Evolutionary conservation across 2,329 filamentous ascomycete species (phyloP).

Genomic region (Exophiala oligosperma): DNA sequence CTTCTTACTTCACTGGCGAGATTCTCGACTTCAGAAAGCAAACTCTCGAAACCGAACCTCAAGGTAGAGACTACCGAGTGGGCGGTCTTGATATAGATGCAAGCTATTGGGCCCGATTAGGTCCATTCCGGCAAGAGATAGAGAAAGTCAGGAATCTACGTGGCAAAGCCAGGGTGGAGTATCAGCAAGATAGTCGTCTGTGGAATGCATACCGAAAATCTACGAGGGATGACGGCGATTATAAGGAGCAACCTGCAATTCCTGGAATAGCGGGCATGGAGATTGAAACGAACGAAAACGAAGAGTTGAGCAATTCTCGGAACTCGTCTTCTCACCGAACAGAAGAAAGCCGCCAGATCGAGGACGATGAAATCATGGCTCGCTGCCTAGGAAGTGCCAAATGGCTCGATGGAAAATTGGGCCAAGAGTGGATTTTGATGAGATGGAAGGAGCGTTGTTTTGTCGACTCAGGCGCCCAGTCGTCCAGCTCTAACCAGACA

Average conservation of each 20-base stretch:
- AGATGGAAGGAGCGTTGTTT: conserved; percentile 55
- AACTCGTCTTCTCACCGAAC: background rate
- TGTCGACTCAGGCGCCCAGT: conserved; percentile 30
- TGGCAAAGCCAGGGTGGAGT: conserved; percentile 18
- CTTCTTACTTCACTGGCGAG: conserved; percentile 68
- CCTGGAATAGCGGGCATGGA: background rate
- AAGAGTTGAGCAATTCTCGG: too few species aligned
- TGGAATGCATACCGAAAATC: conserved; percentile 24
- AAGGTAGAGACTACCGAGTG: conserved; percentile 34
- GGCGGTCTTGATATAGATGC: conserved; percentile 48
- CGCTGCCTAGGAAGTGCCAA: conserved; percentile 22
- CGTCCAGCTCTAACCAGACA: conserved; percentile 7
- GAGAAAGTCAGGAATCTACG: conserved; percentile 34
- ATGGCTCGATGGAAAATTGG: conserved; percentile 30
- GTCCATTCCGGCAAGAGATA: conserved; percentile 47
- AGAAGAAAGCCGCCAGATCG: conserved; percentile 14
- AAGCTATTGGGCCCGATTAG: conserved; percentile 50
- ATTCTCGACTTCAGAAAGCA: conserved; percentile 63
- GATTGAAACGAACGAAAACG: background rate
- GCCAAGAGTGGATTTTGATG: conserved; percentile 51
- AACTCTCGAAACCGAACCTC: conserved; percentile 49
- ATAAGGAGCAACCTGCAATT: conserved; percentile 28
- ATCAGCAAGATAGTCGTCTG: conserved; percentile 19
- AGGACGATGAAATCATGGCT: conserved; percentile 23
- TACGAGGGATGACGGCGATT: conserved; percentile 13